These are phyloP conservation scores for Lentinula detonsa DNA, from an alignment of 768 basidiomycete species.

Conservation along the genomic window DNA sequence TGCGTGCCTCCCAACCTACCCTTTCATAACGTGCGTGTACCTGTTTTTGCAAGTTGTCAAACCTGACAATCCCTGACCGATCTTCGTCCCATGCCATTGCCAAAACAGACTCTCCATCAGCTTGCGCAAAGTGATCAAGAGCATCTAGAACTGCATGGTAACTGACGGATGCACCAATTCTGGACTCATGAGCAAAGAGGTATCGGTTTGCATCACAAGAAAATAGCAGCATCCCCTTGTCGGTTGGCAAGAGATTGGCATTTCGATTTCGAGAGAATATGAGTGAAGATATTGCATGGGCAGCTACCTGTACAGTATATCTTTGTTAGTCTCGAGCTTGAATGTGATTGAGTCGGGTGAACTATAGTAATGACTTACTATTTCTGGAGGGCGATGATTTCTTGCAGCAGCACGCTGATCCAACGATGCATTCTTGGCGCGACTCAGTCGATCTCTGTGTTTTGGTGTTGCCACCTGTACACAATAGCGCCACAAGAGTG, in stretches of 20 bases:
- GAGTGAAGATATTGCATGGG: not conserved
- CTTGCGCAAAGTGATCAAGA: constrained; percentile 13
- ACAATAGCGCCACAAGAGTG: not conserved
- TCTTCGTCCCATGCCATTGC: constrained; percentile 10
- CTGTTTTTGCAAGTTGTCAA: constrained; percentile 27
- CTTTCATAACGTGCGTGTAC: constrained; percentile 15
- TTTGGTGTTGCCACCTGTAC: not conserved
- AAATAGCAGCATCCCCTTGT: not conserved
- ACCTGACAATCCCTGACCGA: constrained; percentile 10
- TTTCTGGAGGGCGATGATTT: not conserved
- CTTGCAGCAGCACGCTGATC: not conserved
- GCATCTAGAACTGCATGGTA: constrained; percentile 14
- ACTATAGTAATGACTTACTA: not conserved
- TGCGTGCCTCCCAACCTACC: constrained; percentile 20
- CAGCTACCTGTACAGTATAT: not conserved
- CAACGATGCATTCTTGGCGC: not conserved
- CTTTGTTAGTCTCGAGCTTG: not conserved
- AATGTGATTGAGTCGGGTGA: too few species aligned
- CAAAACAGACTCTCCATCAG: constrained; percentile 12
- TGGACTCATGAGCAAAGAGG: constrained; percentile 8
- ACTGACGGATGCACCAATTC: constrained; percentile 9
- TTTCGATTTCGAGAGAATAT: not conserved
- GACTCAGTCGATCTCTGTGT: not conserved
- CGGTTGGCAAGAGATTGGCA: not conserved
- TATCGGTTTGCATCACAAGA: not conserved